A percentile compares a stretch with the other conserved stretches of the same genome.
Conservation (phyloP, 148 eudicot genomes). For the Heliamphora exappendiculata region DNA sequence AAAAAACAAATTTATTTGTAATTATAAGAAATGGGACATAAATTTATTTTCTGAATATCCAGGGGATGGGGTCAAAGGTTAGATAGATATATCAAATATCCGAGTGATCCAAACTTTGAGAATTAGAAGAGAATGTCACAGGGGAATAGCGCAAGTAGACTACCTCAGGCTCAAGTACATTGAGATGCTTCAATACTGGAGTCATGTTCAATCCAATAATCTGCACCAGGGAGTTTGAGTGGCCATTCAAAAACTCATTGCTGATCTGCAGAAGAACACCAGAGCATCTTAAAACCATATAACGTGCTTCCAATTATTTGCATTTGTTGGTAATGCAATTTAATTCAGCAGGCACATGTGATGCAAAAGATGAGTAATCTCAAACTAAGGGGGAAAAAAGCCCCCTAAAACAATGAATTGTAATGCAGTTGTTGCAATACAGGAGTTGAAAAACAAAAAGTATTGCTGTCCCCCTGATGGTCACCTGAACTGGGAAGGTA, state of each 20-base stretch:
- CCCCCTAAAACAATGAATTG: neutral
- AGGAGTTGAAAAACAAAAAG: neutral
- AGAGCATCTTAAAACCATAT: neutral
- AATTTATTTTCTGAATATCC: neutral
- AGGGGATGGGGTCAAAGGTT: neutral
- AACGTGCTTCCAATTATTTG: neutral
- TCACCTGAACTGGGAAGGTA: neutral
- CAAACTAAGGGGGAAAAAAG: neutral
- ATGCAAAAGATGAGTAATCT: neutral
- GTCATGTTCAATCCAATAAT: slow-evolving; percentile 21
- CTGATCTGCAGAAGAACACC: slow-evolving; percentile 22
- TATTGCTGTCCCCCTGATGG: neutral
- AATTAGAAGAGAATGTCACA: neutral
- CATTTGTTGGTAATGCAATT: neutral
- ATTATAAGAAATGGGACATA: too few relatives aligned
- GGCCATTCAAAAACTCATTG: slow-evolving; percentile 20
- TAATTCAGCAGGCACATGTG: neutral
- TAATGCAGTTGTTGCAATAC: neutral
- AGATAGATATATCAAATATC: neutral
- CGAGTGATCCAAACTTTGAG: neutral
- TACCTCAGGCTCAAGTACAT: slow-evolving; percentile 5
- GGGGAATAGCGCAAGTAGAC: slow-evolving; percentile 14
- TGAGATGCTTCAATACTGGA: slow-evolving; percentile 8
- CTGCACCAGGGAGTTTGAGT: slow-evolving; percentile 21
- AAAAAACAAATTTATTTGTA: neutral